phyloP scores from a whole-genome alignment of 352 stramenopile genomes.

The Phytophthora megakarya region DNA sequence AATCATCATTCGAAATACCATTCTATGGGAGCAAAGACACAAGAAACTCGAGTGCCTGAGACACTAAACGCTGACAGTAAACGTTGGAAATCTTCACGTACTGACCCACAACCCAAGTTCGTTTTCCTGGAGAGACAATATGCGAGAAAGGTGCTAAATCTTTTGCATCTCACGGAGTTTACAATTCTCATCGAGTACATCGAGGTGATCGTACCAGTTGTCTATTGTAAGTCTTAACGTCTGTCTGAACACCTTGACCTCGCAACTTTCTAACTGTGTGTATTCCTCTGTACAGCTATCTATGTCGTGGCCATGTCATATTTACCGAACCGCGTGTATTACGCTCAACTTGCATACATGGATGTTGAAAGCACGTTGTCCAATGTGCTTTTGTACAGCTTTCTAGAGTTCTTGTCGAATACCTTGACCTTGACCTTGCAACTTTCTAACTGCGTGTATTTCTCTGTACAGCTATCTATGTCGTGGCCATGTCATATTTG shows the following conservation, averaged over 20 bases:
- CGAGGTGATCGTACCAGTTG: slow-evolving; percentile 34
- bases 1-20: background rate
- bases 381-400: too few species aligned
- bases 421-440: too few species aligned
- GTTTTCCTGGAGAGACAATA: slow-evolving; percentile 16
- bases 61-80: background rate
- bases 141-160: slow-evolving; percentile 6
- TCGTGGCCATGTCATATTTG: background rate
- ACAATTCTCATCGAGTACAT: slow-evolving; percentile 39
- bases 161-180: slow-evolving; percentile 45
- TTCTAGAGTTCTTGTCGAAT: too few species aligned
- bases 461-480: background rate
- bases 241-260: background rate
- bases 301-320: slow-evolving; percentile 34
- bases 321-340: slow-evolving; percentile 30
- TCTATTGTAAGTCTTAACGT: slow-evolving; percentile 28
- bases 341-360: slow-evolving; percentile 29
- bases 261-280: background rate
- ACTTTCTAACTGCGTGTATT: too few species aligned
- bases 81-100: background rate
- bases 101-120: slow-evolving; percentile 6
- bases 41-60: slow-evolving; percentile 2
- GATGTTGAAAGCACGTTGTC: too few species aligned
- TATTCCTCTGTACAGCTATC: slow-evolving; percentile 8
- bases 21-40: background rate